Evolutionary conservation across 805 yeast species (phyloP), one percentile per base, ranked within the genome.

Genomic region (Trichomonascus vanleenenianus): DNA sequence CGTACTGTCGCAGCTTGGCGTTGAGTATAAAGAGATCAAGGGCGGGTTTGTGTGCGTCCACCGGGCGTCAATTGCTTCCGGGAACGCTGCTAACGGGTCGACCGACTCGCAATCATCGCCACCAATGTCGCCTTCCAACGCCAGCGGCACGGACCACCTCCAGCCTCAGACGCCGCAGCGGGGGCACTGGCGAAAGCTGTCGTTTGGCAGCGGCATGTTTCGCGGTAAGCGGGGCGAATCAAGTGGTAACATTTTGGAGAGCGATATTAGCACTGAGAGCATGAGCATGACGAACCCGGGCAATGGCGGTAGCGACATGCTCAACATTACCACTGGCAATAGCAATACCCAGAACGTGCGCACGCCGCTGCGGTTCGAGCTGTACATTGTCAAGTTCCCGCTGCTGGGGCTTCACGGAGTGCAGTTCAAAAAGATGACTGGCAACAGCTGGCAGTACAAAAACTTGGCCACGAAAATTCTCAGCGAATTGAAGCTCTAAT

Each of bases 361-460:
- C 51, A 73, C 80, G 18, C 95, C 95, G 15, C 72, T 91, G 58
- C 80, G 83, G 58, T 89, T 89, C 64, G 97, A 91, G 61, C 85
- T 91, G 51, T 88, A 85, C 61, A 80, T 89, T 51, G 97, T 89
- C 35, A 88, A 88, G 61, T 94, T 89, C 40, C 95, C 96, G 39
- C 73, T 89, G 53, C 84, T 89, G 45, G 87, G 94, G 3, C 71
- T 91, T 49, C 88, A 84, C 53, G 97, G 97, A 64, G 89, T 89
- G 40, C 97, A 91, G 63, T 88, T 89, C 70, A 91, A 91, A 72
- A 89, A 89, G 62, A 74, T 89, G 27, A 75, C 85, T 47, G 97
- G 97, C 58, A 88, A 91, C 62, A 86, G 96, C 1, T 89, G 97
- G 97, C 78, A 83, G 67, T 89, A 89, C 67, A 89, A 91, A 69